phyloP scores from a whole-genome alignment of 306 rosid genomes.

The Leucaena leucocephala region DNA sequence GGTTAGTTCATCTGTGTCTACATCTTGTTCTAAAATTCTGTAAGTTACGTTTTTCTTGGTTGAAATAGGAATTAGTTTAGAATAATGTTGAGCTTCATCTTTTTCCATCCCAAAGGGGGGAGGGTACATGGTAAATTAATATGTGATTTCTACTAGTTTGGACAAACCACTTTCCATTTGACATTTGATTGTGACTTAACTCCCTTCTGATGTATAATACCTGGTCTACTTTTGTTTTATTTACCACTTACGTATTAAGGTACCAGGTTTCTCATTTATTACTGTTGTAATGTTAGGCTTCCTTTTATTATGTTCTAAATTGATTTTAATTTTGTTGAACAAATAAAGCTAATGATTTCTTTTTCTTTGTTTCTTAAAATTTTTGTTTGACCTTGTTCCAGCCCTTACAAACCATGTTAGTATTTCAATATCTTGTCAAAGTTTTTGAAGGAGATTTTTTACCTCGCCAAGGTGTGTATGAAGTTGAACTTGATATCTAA shows the following conservation, averaged over 20 bases:
- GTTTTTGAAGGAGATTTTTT: slow-evolving; percentile 74
- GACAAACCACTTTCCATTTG: slow-evolving; percentile 6
- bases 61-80: background rate
- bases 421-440: slow-evolving; percentile 78
- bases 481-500: slow-evolving; percentile 41
- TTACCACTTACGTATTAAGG: slow-evolving; percentile 15
- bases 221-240: slow-evolving; percentile 7
- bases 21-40: slow-evolving; percentile 2
- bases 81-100: background rate
- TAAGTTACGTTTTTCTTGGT: background rate
- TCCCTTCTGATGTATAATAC: background rate
- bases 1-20: slow-evolving; percentile 14
- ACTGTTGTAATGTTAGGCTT: background rate
- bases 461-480: slow-evolving; percentile 61
- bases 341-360: slow-evolving; percentile 14
- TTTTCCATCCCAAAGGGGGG: background rate
- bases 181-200: background rate
- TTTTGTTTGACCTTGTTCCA: slow-evolving; percentile 47
- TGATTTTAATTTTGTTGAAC: background rate
- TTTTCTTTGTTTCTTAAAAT: background rate
- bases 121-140: background rate
- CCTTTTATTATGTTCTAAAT: background rate
- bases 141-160: background rate
- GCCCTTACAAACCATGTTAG: slow-evolving; percentile 61
- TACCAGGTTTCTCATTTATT: slow-evolving; percentile 19